Evolutionary conservation across 2,329 filamentous ascomycete species (phyloP).

Genomic region (Trichoderma arundinaceum): DNA sequence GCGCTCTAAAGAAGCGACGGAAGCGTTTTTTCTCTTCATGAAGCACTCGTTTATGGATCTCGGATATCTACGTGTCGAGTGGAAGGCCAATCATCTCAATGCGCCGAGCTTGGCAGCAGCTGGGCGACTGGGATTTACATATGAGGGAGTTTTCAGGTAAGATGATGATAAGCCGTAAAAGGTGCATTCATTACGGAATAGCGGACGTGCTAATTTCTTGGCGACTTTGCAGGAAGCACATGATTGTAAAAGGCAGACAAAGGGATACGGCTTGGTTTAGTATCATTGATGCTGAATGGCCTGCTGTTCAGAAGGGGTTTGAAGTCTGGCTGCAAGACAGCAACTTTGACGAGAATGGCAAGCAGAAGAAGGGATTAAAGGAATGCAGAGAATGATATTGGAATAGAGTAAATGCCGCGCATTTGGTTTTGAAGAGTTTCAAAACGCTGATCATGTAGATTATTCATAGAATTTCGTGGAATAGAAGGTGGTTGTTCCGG

Average conservation of each 20-base stretch:
- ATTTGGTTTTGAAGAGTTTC: neutral
- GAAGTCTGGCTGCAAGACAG: slow-evolving; percentile 58
- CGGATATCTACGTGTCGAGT: slow-evolving; percentile 63
- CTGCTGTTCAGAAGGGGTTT: slow-evolving; percentile 50
- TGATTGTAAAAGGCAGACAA: slow-evolving; percentile 61
- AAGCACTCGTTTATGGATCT: slow-evolving; percentile 58
- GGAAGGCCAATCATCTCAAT: slow-evolving; percentile 68
- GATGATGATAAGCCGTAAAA: neutral
- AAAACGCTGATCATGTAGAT: neutral
- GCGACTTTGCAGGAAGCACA: slow-evolving; percentile 53
- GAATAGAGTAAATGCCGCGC: neutral
- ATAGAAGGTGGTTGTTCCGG: too few relatives aligned
- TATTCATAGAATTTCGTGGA: neutral
- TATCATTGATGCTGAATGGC: slow-evolving; percentile 65
- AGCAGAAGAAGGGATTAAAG: slow-evolving; percentile 55
- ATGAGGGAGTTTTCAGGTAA: slow-evolving; percentile 63
- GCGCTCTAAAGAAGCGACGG: slow-evolving; percentile 61
- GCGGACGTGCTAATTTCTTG: neutral
- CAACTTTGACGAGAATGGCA: slow-evolving; percentile 62
- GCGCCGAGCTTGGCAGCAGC: slow-evolving; percentile 60
- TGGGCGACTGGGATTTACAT: slow-evolving; percentile 61
- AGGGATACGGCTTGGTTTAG: slow-evolving; percentile 67
- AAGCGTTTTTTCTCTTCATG: slow-evolving; percentile 62
- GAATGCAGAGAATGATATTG: slow-evolving; percentile 37
- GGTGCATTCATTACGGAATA: neutral